A percentile compares a stretch with the other conserved stretches of the same genome.
Conservation (phyloP, 2,329 filamentous ascomycete species). For the Epichloe hybrida region DNA sequence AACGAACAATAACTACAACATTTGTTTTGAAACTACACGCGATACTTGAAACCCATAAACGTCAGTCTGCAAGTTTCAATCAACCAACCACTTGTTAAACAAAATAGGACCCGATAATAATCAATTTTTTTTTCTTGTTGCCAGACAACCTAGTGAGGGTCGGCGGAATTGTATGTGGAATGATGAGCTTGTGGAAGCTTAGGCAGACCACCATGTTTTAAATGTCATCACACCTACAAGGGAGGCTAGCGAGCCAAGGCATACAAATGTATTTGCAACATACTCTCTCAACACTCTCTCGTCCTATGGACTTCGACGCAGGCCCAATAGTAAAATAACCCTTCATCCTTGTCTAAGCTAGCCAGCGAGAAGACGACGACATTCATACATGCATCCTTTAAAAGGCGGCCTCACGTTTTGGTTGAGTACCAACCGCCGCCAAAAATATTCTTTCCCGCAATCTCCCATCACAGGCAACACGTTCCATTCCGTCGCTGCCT, state of each 20-base stretch:
- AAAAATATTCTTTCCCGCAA: not conserved
- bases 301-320: not conserved
- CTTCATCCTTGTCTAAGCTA: not conserved
- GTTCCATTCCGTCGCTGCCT: not conserved
- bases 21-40: too few species aligned
- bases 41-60: too few species aligned
- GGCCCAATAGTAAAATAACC: not conserved
- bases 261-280: not conserved
- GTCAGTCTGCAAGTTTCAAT: too few species aligned
- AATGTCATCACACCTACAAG: too few species aligned
- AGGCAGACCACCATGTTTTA: too few species aligned
- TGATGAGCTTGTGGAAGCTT: too few species aligned
- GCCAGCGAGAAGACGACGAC: not conserved
- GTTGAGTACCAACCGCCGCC: not conserved
- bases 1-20: too few species aligned
- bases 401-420: not conserved
- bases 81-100: too few species aligned
- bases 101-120: too few species aligned
- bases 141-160: too few species aligned
- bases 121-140: too few species aligned
- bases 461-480: not conserved
- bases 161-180: too few species aligned
- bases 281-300: not conserved
- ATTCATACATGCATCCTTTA: slow-evolving; percentile 4
- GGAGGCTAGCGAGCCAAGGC: not conserved